Base-by-base conservation (phyloP, 2,329 filamentous ascomycete species). In the Colletotrichum melonis region DNA sequence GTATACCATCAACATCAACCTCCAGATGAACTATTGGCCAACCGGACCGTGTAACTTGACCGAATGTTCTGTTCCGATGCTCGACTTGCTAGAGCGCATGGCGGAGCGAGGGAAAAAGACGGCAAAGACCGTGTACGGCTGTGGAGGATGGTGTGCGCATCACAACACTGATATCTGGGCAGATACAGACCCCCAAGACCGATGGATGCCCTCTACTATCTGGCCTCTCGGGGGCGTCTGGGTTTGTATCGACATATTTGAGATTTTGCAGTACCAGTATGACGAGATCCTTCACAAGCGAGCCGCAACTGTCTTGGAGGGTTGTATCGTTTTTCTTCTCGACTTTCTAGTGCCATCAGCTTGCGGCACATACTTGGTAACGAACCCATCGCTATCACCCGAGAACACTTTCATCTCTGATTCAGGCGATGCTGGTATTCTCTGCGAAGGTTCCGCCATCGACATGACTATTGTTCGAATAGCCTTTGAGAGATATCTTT, bases 1-100 rank as follows among this genome's bases (percentile, higher is more conserved):
- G 74, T 86, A 82, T 73, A 86, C 84, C 5, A 81, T 85, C 73
- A 86, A 86, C 75, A 84, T 85, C 77, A 86, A 86, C 65, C 73
- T 82, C 0, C 78, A 86, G 75, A 81, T 81, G 79, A 85, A 85
- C 75, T 85, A 86, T 73, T 85, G 83, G 83, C 80, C 80, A 0
- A 76, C 78, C n/a, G 58, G 62, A 28, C 71, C 71, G 1, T 71
- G 71, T 8, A 68, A 59, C 32, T 71, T 75, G 14, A 9, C 72
- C 30, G 74, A 75, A 11, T 74, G 74, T 22, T 64, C 71, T 11
- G 12, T 59, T 4, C 74, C 74, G 19, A 38, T 75, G 0, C 59
- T 75, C 14, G 49, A 59, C 4, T 67, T 84, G 2, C 78, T 86
- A 3, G 81, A 85, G 22, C 78, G 79, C 3, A 79, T 86, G 76